Base-by-base conservation (phyloP, 306 rosid genomes). In the Acacia melanoxylon region DNA sequence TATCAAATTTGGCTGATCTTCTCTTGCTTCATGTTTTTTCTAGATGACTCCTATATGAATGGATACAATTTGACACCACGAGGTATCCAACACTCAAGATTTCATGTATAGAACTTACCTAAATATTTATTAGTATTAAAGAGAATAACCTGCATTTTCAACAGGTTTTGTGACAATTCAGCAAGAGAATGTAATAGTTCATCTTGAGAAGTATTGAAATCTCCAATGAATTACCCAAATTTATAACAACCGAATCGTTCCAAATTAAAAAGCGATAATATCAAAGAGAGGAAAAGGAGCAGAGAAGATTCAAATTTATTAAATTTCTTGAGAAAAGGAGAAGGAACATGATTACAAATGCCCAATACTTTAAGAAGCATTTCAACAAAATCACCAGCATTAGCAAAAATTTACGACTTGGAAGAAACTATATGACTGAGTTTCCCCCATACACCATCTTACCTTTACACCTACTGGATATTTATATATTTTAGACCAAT, bases 381-480 rank as follows among this genome's bases (percentile, higher is more conserved):
- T 74, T 74, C 58, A 80, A 80, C 77, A 77, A 80, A 14, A 83
- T 78, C 68, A 86, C 81, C 35, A 31, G 79, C 87, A 81, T 82
- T 76, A 83, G 84, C 89, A 91, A 90, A 93, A 91, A 90, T 92
- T 80, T 46, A 56, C 29, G 79, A 67, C 87, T 79, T 91, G 92
- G 92, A 86, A 87, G 88, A 89, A 90, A 89, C 86, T 19, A 79
- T 22, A 81, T 7, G 27, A 7, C 63, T 56, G 3, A 79, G 86
- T 67, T 77, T 75, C 83, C 84, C 81, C 85, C 85, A 81, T 80
- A 63, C 85, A 84, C 84, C 77, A 86, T 83, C 83, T 52, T 85
- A 81, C 80, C 92, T 93, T 93, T 93, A 93, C 98, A 93, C 76
- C 87, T 87, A 88, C 70, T 80, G 69, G 85, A 87, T 63, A 85